Evolutionary conservation across 73 alveolate genomes (phyloP), one percentile per base, ranked within the genome.

Genomic region (Blepharisma stoltei): DNA sequence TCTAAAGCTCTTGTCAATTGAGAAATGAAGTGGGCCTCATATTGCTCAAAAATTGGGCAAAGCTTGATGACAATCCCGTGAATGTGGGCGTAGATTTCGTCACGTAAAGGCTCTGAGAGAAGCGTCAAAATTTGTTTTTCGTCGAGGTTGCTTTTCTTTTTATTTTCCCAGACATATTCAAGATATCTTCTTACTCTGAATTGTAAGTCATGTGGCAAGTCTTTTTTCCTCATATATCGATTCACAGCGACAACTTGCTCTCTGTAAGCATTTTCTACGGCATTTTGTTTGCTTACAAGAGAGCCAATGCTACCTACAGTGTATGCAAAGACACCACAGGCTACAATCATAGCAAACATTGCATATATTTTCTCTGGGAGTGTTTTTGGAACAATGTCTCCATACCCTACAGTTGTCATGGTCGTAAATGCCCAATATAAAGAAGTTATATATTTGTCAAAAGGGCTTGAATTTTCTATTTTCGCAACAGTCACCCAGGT

Each of bases 351-450:
- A 38, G 78, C 67, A 70, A 87, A 83, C 52, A 87, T 81, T 6
- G 81, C 90, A 80, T 79, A 90, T 5, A 87, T 23, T 55, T 86
- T 87, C 68, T 90, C 97, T 45, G 69, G 46, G 20, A 81, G 70
- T 6, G 82, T 88, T 41, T 71, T 47, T 43, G 95, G 93, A 3
- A 77, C 47, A 6, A 87, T 67, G 71, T 90, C 97, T 6, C 97
- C 97, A 65, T 90, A 90, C 37, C 95, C 97, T 18, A 90, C 90
- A 11, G 95, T 90, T 44, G 82, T 80, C 91, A 84, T 90, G n/a
- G 93, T 84, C n/a, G 90, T 84, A 7, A 83, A 87, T 18, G 91
- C 93, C 87, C 93, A 90, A 70, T 90, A 90, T 6, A 90, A 45
- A 1, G 97, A 78, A 37, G 93, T 77, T 7, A 90, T 68, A 76